These are phyloP conservation scores for Gossypium schwendimanii DNA, from an alignment of 441 rosid genomes.

Conservation along the genomic window DNA sequence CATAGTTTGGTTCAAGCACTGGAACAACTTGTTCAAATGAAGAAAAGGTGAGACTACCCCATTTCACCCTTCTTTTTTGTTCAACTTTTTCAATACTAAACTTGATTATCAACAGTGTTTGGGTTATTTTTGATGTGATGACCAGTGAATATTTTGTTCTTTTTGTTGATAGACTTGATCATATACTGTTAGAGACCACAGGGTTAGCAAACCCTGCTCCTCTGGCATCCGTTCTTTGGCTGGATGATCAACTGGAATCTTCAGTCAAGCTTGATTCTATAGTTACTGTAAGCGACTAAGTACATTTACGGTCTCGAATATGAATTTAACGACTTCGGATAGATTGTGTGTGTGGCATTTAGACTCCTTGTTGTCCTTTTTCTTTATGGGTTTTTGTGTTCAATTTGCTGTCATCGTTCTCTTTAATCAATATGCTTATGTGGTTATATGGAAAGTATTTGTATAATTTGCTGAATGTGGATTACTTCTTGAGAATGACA, in stretches of 20 bases:
- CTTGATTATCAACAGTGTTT: background rate
- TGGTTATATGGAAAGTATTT: background rate
- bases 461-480: background rate
- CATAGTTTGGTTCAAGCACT: slow-evolving; percentile 90
- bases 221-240: slow-evolving; percentile 86
- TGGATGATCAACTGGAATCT: slow-evolving; percentile 90
- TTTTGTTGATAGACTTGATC: slow-evolving; percentile 58
- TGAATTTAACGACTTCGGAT: background rate
- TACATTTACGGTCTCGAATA: background rate
- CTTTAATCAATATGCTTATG: background rate
- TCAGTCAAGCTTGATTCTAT: slow-evolving; percentile 86
- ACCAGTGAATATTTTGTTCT: background rate
- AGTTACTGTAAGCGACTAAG: slow-evolving; percentile 49
- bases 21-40: slow-evolving; percentile 84
- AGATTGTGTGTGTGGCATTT: background rate
- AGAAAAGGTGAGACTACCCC: slow-evolving; percentile 41
- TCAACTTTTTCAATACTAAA: background rate
- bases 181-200: slow-evolving; percentile 85
- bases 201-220: slow-evolving; percentile 98
- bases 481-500: background rate
- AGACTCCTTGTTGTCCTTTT: background rate
- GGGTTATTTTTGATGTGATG: background rate
- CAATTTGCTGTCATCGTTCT: background rate
- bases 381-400: background rate
- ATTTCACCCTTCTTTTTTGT: background rate